A percentile compares a stretch with the other conserved stretches of the same genome.
Conservation (phyloP, 129 eudicot species). For the Chrysanthemum makinoi region DNA sequence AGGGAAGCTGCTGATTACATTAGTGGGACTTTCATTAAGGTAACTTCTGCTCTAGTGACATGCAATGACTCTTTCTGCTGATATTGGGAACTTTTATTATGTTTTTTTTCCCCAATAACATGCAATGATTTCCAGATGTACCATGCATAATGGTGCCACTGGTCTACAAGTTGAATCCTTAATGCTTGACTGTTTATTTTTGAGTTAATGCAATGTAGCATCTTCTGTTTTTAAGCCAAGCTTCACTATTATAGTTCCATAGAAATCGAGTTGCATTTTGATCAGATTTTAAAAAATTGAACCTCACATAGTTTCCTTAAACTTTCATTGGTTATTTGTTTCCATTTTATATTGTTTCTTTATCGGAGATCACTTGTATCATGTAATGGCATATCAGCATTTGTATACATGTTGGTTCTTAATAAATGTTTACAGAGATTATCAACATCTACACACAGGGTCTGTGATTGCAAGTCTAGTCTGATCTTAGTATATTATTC, state of each 20-base stretch:
- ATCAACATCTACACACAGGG: neutral
- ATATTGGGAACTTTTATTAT: neutral
- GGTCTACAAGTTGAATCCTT: constrained; percentile 8
- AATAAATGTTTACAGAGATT: neutral
- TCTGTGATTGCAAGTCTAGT: neutral
- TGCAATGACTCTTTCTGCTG: neutral
- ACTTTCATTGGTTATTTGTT: constrained; percentile 17
- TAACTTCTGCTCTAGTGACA: constrained; percentile 23
- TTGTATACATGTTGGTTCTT: constrained; percentile 8
- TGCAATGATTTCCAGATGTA: neutral
- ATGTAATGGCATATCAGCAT: constrained; percentile 1
- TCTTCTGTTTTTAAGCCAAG: neutral
- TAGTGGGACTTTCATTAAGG: constrained; percentile 87
- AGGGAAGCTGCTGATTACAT: constrained; percentile 97
- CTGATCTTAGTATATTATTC: constrained; percentile 6
- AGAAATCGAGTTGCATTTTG: neutral
- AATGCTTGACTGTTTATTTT: neutral
- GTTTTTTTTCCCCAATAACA: neutral
- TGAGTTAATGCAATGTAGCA: neutral
- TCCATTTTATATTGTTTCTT: neutral
- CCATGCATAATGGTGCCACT: neutral
- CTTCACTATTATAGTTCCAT: constrained; percentile 9
- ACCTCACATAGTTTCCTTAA: constrained; percentile 3
- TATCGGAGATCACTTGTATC: neutral
- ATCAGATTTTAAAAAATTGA: neutral